Evolutionary conservation across 2,329 filamentous ascomycete genomes (phyloP), one percentile per base, ranked within the genome.

Genomic region (Dothideomycetes sp.): DNA sequence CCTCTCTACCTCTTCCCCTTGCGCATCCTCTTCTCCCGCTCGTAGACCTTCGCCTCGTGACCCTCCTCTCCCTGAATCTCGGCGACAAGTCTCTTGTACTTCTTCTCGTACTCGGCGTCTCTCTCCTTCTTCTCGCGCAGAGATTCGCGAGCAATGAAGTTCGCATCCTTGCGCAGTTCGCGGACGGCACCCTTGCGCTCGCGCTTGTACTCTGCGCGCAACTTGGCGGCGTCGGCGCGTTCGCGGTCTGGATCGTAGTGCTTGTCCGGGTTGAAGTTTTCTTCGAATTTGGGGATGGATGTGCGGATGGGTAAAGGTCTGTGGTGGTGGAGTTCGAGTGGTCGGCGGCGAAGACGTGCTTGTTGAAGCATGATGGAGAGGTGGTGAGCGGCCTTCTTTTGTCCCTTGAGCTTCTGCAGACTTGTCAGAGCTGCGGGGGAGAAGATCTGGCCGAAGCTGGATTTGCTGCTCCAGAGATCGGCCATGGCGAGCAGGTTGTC

Each of bases 1-100:
- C 9, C 8, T 5, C 4, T 9, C 32, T 34, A 47, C 51, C 69
- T 74, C 59, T 71, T 76, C 40, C 74, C 73, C 60, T 85, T 86
- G 62, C 87, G 74, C 59, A 71, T 71, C 59, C 75, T 73, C 71
- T 80, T 91, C 71, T 93, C 86, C 54, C 82, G 74, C 65, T 93
- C 88, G 72, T 96, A 96, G 34, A 74, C 76, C 64, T 96, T 96
- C 30, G 78, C 73, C 62, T 91, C 88, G 44, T 73, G 70, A 1
- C 89, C 89, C 62, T 95, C 91, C 66, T 94, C 83, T 51, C 82
- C 85, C 67, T 98, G 89, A 54, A 98, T 95, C 73, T 95, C 88
- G 8, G 88, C 84, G 52, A 96, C 78, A 46, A 98, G 70, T 50
- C 82, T 77, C 71, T 82, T 84, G 70, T 89, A 94, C 74, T 96